phyloP scores from a whole-genome alignment of 192 early-diverging fungal genomes.

The Backusella macrospora region DNA sequence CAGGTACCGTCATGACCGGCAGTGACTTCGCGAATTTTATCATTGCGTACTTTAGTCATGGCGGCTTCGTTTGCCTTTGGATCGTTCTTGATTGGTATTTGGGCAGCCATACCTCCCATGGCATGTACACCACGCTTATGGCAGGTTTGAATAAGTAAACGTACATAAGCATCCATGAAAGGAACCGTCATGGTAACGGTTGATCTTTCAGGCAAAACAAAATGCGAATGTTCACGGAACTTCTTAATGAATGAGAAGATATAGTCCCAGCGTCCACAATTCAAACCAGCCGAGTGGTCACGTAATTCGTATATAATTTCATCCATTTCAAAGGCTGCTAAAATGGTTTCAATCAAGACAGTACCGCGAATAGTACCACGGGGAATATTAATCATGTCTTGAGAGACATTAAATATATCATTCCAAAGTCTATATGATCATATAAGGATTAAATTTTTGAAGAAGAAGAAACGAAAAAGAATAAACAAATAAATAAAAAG shows the following conservation, averaged over 20 bases:
- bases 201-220: slow-evolving; percentile 86
- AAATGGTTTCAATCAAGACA: slow-evolving; percentile 97
- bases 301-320: slow-evolving; percentile 99
- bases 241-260: slow-evolving; percentile 98
- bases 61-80: slow-evolving; percentile 85
- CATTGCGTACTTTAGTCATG: slow-evolving; percentile 90
- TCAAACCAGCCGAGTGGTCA: slow-evolving; percentile 95
- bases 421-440: slow-evolving; percentile 80
- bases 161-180: slow-evolving; percentile 98
- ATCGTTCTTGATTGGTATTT: slow-evolving; percentile 98
- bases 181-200: slow-evolving; percentile 93
- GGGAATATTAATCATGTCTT: slow-evolving; percentile 86
- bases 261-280: slow-evolving; percentile 99
- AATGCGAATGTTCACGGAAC: slow-evolving; percentile 86
- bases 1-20: slow-evolving; percentile 94
- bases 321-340: slow-evolving; percentile 98
- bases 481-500: no score
- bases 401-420: slow-evolving; percentile 91
- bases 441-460: neutral
- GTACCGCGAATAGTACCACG: slow-evolving; percentile 96
- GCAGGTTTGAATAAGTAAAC: slow-evolving; percentile 96
- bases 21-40: slow-evolving; percentile 93
- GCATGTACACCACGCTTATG: slow-evolving; percentile 97
- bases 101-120: slow-evolving; percentile 99
- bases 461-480: no score